Conservation (phyloP, 805 yeast species). For the Saccharomycopsis fermentans region DNA sequence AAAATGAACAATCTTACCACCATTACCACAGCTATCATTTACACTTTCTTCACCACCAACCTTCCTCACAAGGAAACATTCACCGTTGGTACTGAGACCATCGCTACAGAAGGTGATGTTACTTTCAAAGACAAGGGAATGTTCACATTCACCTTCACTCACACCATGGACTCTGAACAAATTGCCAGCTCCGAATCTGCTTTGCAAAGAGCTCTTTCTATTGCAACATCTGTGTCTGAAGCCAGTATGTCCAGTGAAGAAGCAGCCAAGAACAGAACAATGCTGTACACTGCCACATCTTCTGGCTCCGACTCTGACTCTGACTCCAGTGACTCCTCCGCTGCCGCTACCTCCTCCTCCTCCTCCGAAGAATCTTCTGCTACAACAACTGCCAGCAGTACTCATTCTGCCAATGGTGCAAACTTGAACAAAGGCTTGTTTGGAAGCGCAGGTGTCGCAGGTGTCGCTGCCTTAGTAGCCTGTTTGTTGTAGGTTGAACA, state of each 20-base stretch:
- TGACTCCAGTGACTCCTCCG: neutral
- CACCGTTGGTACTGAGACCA: slow-evolving; percentile 11
- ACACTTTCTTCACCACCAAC: slow-evolving; percentile 16
- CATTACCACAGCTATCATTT: slow-evolving; percentile 17
- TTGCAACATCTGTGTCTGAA: slow-evolving; percentile 13
- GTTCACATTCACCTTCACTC: slow-evolving; percentile 16
- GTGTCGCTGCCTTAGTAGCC: slow-evolving; percentile 16
- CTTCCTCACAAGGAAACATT: slow-evolving; percentile 8
- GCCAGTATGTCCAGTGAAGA: slow-evolving; percentile 14
- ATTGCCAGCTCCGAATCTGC: slow-evolving; percentile 12
- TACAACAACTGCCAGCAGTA: neutral
- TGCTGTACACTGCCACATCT: neutral
- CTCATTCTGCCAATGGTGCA: slow-evolving; percentile 7
- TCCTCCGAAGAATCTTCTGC: neutral
- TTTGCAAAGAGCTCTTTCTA: slow-evolving; percentile 14
- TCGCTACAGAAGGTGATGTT: slow-evolving; percentile 13
- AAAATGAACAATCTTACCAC: slow-evolving; percentile 9
- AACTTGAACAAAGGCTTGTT: slow-evolving; percentile 1
- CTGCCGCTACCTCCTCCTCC: neutral
- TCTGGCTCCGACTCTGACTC: neutral
- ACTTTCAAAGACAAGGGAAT: slow-evolving; percentile 14
- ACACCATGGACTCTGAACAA: slow-evolving; percentile 11
- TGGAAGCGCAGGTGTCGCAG: slow-evolving; percentile 14
- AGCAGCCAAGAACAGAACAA: slow-evolving; percentile 11
- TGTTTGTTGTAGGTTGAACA: slow-evolving; percentile 7